These are phyloP conservation scores for Prillingera fragicola DNA, from an alignment of 1,284 basidiomycete species.

Conservation along the genomic window DNA sequence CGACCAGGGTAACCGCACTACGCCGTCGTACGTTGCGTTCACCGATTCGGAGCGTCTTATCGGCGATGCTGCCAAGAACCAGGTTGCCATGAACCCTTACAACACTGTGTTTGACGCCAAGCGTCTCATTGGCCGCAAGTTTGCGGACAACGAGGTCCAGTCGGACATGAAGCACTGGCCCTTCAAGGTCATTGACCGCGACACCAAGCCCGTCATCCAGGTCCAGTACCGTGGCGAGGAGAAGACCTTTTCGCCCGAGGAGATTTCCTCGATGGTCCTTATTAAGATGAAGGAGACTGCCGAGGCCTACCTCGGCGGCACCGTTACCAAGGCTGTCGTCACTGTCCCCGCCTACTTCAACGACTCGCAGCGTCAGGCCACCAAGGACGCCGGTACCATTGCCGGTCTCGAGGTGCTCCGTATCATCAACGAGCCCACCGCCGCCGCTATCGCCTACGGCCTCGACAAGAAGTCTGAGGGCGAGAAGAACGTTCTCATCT, in stretches of 20 bases:
- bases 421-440: constrained; percentile 98
- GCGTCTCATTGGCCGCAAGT: constrained; percentile 71
- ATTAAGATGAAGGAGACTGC: constrained; percentile 98
- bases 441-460: constrained; percentile 95
- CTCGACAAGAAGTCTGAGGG: constrained; percentile 68
- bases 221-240: constrained; percentile 80
- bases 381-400: constrained; percentile 95
- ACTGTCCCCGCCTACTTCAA: constrained; percentile 75
- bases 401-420: constrained; percentile 94
- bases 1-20: constrained; percentile 96
- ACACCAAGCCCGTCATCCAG: constrained; percentile 77
- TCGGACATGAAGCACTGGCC: constrained; percentile 62
- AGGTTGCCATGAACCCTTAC: constrained; percentile 68
- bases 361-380: constrained; percentile 96
- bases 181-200: constrained; percentile 71
- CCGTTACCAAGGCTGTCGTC: constrained; percentile 82
- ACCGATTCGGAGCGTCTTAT: constrained; percentile 83
- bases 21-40: constrained; percentile 90
- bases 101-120: constrained; percentile 98
- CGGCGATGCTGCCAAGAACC: constrained; percentile 88
- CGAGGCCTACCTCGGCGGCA: constrained; percentile 87
- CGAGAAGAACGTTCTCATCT: constrained; percentile 92
- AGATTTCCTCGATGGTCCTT: constrained; percentile 96
- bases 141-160: constrained; percentile 70
- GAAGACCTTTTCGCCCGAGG: constrained; percentile 88